A percentile compares a stretch with the other conserved stretches of the same genome.
Evolutionary conservation across 83 land plant genomes (phyloP).

Genomic region (Thuja plicata): DNA sequence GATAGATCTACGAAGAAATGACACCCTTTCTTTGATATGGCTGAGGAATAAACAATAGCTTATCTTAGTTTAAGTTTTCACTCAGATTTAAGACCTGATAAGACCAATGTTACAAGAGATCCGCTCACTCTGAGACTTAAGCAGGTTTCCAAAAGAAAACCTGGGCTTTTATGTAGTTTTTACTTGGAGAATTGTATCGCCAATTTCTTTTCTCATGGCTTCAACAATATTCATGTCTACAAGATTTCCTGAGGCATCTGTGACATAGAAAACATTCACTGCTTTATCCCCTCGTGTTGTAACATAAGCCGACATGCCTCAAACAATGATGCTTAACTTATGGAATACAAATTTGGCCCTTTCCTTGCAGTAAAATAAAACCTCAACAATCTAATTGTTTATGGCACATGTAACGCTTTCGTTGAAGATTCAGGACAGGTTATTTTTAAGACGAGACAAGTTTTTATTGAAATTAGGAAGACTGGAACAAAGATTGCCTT

Average conservation of each 20-base stretch:
- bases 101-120: slow-evolving; percentile 26
- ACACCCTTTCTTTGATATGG: neutral
- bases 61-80: neutral
- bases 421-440: no score
- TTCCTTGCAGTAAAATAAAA: no score
- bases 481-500: no score
- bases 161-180: slow-evolving; percentile 5
- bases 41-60: neutral
- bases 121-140: slow-evolving; percentile 45
- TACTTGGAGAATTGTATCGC: slow-evolving; percentile 20
- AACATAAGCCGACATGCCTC: slow-evolving; percentile 54
- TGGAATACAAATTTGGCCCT: no score
- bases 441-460: no score
- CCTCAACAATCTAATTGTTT: no score
- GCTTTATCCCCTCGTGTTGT: slow-evolving; percentile 53
- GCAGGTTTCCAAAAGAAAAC: slow-evolving; percentile 35
- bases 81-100: neutral
- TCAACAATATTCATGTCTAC: slow-evolving; percentile 46
- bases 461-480: no score
- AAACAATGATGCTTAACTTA: no score
- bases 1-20: neutral
- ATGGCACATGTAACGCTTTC: no score
- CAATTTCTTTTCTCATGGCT: slow-evolving; percentile 48
- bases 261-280: slow-evolving; percentile 59
- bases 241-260: slow-evolving; percentile 55